Evolutionary conservation across 139 green algal genomes (phyloP), one percentile per base, ranked within the genome.

Genomic region (Chlorella sp.): DNA sequence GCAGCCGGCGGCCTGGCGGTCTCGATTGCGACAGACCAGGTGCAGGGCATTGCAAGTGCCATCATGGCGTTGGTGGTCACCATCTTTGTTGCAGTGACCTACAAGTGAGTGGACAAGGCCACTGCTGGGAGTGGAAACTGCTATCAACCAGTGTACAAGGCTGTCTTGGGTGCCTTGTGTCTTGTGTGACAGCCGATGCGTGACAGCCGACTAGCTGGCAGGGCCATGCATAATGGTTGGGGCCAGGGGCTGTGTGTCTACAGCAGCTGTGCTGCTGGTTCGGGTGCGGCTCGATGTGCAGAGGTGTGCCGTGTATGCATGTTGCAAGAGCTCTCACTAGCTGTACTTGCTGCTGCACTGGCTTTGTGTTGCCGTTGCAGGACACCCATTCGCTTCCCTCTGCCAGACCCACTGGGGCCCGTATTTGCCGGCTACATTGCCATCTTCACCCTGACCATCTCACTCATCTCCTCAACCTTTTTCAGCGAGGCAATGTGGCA

Each of bases 401-500:
- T 30, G 26, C 59, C 59, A 14, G 23, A 32, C 17, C 35, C 35
- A 1, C 35, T 35, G 2, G 71, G 63, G n/a, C 71, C 49, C 67
- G 83, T 85, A 70, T 30, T 81, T 31, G 49, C 2, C n/a, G 86
- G 90, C 64, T 88, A 85, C 51, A 80, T 86, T 0, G 80, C 86
- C 59, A 91, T 94, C 60, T 86, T 87, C 33, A 78, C 81, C 14
- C 85, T 96, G 83, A 82, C 84, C 32, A 77, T 84, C 50, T 91
- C 87, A 2, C 85, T 96, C 1, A 82, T 90, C 50, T 77, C 81
- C 20, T 78, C 88, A 36, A 94, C 3, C 60, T 29, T 55, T 10
- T 17, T n/a, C 60, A 87, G 73, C 14, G 89, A 95, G 67, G 90
- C 88, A 31, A 87, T 94, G 68, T 95, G 90, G 90, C 89, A 94